Conservation (phyloP, 768 basidiomycete genomes). For the Boletus reticulatus region DNA sequence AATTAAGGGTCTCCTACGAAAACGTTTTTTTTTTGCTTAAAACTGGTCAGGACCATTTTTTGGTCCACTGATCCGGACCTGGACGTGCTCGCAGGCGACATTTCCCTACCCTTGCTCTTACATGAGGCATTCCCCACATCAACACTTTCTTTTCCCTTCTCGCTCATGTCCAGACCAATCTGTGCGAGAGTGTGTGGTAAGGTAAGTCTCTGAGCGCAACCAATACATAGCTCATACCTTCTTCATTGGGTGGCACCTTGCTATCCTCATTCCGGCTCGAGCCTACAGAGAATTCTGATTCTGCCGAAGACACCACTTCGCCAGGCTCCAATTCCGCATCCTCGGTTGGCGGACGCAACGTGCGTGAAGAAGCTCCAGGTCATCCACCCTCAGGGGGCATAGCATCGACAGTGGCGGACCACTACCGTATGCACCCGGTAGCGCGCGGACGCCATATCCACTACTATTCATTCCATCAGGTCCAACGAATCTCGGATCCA, state of each 20-base stretch:
- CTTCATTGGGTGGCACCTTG: background rate
- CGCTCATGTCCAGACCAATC: background rate
- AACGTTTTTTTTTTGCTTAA: too few species aligned
- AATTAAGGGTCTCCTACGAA: too few species aligned
- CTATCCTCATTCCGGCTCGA: constrained; percentile 22
- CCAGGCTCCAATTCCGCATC: constrained; percentile 24
- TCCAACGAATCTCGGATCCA: constrained; percentile 11
- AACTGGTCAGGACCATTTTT: too few species aligned
- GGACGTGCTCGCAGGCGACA: too few species aligned
- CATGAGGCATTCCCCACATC: background rate
- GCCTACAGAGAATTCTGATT: constrained; percentile 23
- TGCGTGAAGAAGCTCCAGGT: background rate
- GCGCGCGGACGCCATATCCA: background rate
- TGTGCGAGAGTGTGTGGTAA: background rate
- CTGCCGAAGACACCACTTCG: constrained; percentile 23
- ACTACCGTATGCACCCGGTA: background rate
- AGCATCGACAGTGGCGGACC: background rate
- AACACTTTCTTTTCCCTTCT: background rate
- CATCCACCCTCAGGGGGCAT: background rate
- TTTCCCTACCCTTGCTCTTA: constrained; percentile 1
- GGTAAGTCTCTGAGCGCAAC: background rate
- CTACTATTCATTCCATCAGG: background rate
- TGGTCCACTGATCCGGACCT: too few species aligned
- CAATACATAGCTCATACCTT: constrained; percentile 6
- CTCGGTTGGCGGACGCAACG: background rate